Evolutionary conservation across 805 yeast genomes (phyloP).

Genomic region (Wickerhamomyces alni): DNA sequence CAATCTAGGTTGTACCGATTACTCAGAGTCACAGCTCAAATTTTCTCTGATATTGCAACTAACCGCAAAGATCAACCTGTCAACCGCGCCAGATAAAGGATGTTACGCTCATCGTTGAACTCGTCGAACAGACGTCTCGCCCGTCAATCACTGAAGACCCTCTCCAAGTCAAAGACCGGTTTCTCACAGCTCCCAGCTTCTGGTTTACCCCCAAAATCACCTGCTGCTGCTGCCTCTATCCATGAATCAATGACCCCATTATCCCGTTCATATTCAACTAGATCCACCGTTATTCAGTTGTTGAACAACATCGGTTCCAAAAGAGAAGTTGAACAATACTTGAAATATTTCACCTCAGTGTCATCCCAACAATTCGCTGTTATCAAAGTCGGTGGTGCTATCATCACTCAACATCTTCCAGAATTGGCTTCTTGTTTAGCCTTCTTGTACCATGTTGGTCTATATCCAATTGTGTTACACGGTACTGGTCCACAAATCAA

Average conservation of each 20-base stretch:
- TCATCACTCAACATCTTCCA: slow-evolving; percentile 88
- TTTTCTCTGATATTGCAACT: too few relatives aligned
- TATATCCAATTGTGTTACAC: slow-evolving; percentile 93
- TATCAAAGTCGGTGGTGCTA: slow-evolving; percentile 98
- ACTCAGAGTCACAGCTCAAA: not conserved
- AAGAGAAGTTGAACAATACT: slow-evolving; percentile 95
- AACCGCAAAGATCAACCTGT: too few relatives aligned
- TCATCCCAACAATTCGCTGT: slow-evolving; percentile 97
- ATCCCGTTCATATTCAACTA: slow-evolving; percentile 48
- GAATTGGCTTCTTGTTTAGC: slow-evolving; percentile 95
- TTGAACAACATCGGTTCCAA: slow-evolving; percentile 95
- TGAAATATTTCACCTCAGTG: slow-evolving; percentile 93
- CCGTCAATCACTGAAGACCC: slow-evolving; percentile 15
- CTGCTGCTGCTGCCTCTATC: slow-evolving; percentile 13
- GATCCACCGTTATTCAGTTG: slow-evolving; percentile 93
- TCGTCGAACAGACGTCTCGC: slow-evolving; percentile 22
- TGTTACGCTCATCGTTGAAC: slow-evolving; percentile 24
- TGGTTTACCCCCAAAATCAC: slow-evolving; percentile 6
- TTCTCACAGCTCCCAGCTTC: slow-evolving; percentile 3
- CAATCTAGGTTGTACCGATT: not conserved
- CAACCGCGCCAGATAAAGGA: too few relatives aligned
- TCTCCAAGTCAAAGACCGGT: not conserved
- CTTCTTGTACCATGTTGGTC: slow-evolving; percentile 93
- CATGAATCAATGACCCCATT: slow-evolving; percentile 8
- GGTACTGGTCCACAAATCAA: slow-evolving; percentile 99